A percentile compares a stretch with the other conserved stretches of the same genome.
phyloP scores from a whole-genome alignment of 1,284 basidiomycete genomes.

The Cutaneotrichosporon sp. region DNA sequence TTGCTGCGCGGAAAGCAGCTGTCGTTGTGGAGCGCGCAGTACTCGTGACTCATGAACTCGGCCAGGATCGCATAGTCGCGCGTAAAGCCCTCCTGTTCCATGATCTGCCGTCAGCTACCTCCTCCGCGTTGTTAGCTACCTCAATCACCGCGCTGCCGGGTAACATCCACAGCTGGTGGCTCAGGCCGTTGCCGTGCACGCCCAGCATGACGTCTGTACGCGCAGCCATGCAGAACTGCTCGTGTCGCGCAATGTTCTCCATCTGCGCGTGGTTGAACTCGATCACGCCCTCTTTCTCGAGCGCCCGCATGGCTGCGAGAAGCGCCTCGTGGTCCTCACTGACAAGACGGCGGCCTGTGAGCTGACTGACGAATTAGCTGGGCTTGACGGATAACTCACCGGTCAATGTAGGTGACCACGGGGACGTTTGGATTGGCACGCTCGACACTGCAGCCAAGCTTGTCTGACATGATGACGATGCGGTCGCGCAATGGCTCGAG shows the following conservation, averaged over 20 bases:
- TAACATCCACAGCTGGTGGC: slow-evolving; percentile 48
- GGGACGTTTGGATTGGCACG: slow-evolving; percentile 19
- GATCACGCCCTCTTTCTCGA: slow-evolving; percentile 21
- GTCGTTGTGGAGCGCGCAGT: slow-evolving; percentile 27
- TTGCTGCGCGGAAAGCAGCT: slow-evolving; percentile 13
- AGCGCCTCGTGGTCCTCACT: slow-evolving; percentile 17
- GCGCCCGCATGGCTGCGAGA: slow-evolving; percentile 17
- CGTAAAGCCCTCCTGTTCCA: slow-evolving; percentile 43
- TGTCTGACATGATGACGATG: slow-evolving; percentile 15
- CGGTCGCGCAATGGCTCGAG: slow-evolving; percentile 25
- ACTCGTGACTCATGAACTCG: slow-evolving; percentile 25
- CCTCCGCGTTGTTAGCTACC: too few relatives aligned
- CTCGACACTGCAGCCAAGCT: slow-evolving; percentile 15
- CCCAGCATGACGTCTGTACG: slow-evolving; percentile 20
- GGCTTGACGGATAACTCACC: slow-evolving; percentile 1
- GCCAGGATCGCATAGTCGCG: slow-evolving; percentile 38
- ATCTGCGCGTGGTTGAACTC: slow-evolving; percentile 25
- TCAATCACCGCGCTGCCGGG: slow-evolving; percentile 46
- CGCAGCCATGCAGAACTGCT: slow-evolving; percentile 25
- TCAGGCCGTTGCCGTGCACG: slow-evolving; percentile 71
- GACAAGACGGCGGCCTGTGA: slow-evolving; percentile 20
- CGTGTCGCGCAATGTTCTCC: slow-evolving; percentile 17
- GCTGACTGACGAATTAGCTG: slow-evolving; percentile 7
- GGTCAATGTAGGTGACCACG: slow-evolving; percentile 30
- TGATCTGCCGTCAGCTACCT: slow-evolving; percentile 23